These are phyloP conservation scores for Dioscorea alata DNA, from an alignment of 106 monocot species.

Conservation along the genomic window DNA sequence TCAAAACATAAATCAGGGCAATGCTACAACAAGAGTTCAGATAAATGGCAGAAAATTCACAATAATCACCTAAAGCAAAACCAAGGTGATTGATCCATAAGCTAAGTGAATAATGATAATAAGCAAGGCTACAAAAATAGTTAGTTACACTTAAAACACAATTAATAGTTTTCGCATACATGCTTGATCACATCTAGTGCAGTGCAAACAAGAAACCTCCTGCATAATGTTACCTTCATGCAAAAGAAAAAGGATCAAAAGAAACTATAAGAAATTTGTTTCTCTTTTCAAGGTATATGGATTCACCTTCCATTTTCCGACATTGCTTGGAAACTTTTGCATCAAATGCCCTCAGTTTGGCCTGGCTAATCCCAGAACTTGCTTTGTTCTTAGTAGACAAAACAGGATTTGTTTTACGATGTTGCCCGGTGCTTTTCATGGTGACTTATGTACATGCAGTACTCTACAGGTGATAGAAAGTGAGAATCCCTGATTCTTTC, in stretches of 20 bases:
- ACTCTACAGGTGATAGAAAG: too few relatives aligned
- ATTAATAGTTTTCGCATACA: neutral
- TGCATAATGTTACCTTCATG: neutral
- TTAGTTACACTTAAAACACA: neutral
- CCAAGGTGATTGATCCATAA: neutral
- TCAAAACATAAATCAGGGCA: neutral
- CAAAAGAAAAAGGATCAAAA: neutral
- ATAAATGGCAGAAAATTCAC: neutral
- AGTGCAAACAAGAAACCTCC: neutral
- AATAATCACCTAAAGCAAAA: neutral
- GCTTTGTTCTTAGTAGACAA: neutral
- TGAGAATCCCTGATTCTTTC: too few relatives aligned
- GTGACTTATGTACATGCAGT: neutral
- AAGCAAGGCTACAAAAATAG: neutral
- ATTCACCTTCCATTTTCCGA: conserved; percentile 25
- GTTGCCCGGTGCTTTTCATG: conserved; percentile 15
- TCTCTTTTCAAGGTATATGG: neutral
- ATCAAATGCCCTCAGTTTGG: conserved; percentile 13
- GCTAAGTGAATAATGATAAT: neutral
- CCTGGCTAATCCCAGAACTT: conserved; percentile 5
- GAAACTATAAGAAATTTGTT: neutral
- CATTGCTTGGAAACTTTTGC: conserved; percentile 20
- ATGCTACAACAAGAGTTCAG: neutral
- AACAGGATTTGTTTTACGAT: conserved; percentile 7
- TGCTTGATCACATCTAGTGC: too few relatives aligned